phyloP scores from a whole-genome alignment of 1,139 yeast species.

The Eremothecium cymbalariae region DNA sequence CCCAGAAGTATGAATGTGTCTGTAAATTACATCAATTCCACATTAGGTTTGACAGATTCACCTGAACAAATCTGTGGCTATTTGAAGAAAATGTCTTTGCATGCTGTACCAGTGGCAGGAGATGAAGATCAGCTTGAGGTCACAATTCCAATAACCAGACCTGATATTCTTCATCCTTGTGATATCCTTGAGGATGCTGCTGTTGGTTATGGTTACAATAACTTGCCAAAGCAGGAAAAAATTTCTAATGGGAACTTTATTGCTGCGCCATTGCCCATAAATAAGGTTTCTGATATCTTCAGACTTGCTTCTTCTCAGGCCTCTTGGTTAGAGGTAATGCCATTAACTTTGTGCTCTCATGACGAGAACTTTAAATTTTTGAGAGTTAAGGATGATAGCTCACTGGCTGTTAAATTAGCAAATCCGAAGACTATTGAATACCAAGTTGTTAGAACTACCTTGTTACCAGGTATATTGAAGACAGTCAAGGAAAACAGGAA shows the following conservation, averaged over 20 bases:
- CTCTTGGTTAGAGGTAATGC: conserved; percentile 94
- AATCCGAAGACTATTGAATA: conserved; percentile 96
- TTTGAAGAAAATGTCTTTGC: conserved; percentile 73
- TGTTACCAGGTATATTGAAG: conserved; percentile 90
- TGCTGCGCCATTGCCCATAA: conserved; percentile 83
- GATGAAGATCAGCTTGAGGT: conserved; percentile 52
- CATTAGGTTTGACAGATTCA: conserved; percentile 70
- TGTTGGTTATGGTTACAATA: conserved; percentile 90
- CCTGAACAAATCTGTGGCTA: conserved; percentile 61
- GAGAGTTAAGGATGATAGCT: conserved; percentile 65
- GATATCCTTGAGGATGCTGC: conserved; percentile 99
- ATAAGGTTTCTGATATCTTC: conserved; percentile 83
- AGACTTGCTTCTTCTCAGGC: conserved; percentile 90
- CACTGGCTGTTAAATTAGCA: conserved; percentile 76
- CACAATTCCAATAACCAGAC: conserved; percentile 81
- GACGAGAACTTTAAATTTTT: conserved; percentile 92
- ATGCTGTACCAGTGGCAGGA: conserved; percentile 46
- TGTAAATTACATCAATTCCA: conserved; percentile 79
- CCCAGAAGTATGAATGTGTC: conserved; percentile 71
- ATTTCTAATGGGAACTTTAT: conserved; percentile 64
- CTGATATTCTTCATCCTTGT: conserved; percentile 94
- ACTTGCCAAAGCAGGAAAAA: conserved; percentile 75
- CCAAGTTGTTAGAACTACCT: conserved; percentile 93
- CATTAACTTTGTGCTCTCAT: conserved; percentile 89
- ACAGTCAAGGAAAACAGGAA: conserved; percentile 94